These are phyloP conservation scores for Aquilaria agallochum DNA, from an alignment of 441 rosid genomes.

Conservation along the genomic window DNA sequence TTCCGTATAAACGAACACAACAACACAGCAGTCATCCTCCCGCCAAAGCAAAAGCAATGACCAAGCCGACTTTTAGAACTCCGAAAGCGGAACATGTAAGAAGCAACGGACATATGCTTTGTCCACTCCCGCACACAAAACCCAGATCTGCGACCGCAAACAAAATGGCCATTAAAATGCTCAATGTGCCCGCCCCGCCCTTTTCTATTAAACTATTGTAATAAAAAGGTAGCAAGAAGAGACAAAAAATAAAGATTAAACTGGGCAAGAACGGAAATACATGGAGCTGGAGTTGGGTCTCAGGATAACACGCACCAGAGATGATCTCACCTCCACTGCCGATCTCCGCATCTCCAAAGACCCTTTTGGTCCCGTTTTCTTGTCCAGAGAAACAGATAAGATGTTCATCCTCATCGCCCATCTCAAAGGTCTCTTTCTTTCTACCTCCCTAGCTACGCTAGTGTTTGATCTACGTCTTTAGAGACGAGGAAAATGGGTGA, in stretches of 20 bases:
- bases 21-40: no score
- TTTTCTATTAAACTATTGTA: no score
- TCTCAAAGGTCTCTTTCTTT: slow-evolving; percentile 46
- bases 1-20: no score
- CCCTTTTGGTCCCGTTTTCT: slow-evolving; percentile 48
- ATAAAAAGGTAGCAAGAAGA: not conserved
- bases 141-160: not conserved
- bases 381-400: slow-evolving; percentile 63
- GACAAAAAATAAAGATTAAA: not conserved
- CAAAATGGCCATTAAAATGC: slow-evolving; percentile 9
- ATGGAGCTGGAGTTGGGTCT: slow-evolving; percentile 90
- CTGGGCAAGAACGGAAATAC: no score
- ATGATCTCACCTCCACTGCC: slow-evolving; percentile 46
- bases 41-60: no score
- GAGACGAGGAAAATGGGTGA: not conserved
- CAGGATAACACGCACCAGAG: slow-evolving; percentile 62
- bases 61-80: no score
- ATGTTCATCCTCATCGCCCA: slow-evolving; percentile 62
- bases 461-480: no score
- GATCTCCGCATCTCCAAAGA: slow-evolving; percentile 49
- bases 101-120: slow-evolving; percentile 54
- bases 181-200: no score
- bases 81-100: not conserved
- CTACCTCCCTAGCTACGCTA: not conserved
- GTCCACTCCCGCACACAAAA: slow-evolving; percentile 11